These are phyloP conservation scores for Trapa bicornis DNA, from an alignment of 345 rosid species.

Conservation along the genomic window DNA sequence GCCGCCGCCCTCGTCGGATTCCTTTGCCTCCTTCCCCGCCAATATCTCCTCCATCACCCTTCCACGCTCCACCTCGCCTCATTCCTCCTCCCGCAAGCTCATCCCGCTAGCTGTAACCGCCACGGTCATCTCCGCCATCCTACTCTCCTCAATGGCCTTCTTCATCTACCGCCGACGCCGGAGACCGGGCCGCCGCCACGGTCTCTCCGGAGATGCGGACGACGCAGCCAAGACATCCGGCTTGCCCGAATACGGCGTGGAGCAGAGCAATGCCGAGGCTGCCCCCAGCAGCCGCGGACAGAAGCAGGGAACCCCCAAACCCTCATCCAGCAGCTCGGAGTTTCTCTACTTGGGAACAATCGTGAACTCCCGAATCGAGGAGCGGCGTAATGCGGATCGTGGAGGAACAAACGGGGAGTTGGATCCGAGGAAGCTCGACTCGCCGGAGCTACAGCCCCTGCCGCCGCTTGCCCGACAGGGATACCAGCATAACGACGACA, in stretches of 20 bases:
- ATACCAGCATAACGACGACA: conserved; percentile 29
- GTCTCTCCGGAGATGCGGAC: conserved; percentile 29
- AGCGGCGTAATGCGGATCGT: conserved; percentile 7
- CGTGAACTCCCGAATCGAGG: conserved; percentile 1
- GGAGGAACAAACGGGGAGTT: conserved; percentile 10
- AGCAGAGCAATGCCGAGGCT: conserved; percentile 11
- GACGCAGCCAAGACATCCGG: conserved; percentile 29
- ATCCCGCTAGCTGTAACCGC: conserved; percentile 52
- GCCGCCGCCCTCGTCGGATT: conserved; percentile 36
- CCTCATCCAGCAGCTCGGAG: conserved; percentile 51
- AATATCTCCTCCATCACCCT: conserved; percentile 80
- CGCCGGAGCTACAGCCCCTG: conserved; percentile 92
- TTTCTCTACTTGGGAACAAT: conserved; percentile 16
- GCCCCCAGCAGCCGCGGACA: conserved; percentile 3
- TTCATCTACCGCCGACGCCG: conserved; percentile 42
- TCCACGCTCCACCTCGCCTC: conserved; percentile 52
- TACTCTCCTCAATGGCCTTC: conserved; percentile 34
- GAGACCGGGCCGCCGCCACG: conserved; percentile 15
- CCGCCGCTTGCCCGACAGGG: conserved; percentile 67
- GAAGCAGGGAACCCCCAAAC: conserved; percentile 30
- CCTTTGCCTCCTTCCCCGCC: conserved; percentile 83
- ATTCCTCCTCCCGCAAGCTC: conserved; percentile 48
- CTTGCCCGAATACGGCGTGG: conserved; percentile 3
- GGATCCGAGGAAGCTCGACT: conserved; percentile 53
- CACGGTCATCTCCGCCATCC: conserved; percentile 29